Percentiles rank a stretch among this genome's conserved stretches.
These are phyloP conservation scores for Albatrellus ellisii DNA, from an alignment of 768 basidiomycete genomes.

Conservation along the genomic window DNA sequence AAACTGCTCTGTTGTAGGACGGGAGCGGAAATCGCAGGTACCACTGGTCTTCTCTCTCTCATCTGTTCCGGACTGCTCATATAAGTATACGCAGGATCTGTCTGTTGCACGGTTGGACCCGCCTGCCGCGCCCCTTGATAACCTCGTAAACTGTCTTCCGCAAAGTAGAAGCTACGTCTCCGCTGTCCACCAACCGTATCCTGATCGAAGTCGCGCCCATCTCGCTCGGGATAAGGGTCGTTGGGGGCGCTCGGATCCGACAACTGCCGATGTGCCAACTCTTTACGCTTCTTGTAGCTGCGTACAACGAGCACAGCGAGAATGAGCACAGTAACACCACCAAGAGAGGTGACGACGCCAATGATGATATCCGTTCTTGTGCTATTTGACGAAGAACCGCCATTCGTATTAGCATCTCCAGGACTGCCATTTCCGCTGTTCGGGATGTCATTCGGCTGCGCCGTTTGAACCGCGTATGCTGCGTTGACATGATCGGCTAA, in stretches of 20 bases:
- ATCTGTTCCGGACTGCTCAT: constrained; percentile 22
- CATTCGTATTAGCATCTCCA: constrained; percentile 14
- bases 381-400: constrained; percentile 22
- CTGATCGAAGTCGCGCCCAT: constrained; percentile 63
- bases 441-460: constrained; percentile 22
- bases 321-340: constrained; percentile 62
- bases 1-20: constrained; percentile 71
- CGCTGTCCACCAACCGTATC: constrained; percentile 63
- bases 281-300: constrained; percentile 51
- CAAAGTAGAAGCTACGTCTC: constrained; percentile 74
- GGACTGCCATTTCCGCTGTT: constrained; percentile 9
- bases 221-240: constrained; percentile 35
- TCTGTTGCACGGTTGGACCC: not conserved
- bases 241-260: constrained; percentile 32
- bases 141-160: constrained; percentile 62
- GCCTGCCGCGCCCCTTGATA: not conserved
- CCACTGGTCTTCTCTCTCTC: constrained; percentile 46
- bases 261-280: constrained; percentile 59
- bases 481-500: constrained; percentile 63
- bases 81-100: constrained; percentile 20
- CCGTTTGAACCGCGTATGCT: constrained; percentile 41
- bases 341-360: constrained; percentile 76
- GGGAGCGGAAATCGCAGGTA: constrained; percentile 56
- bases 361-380: constrained; percentile 78
- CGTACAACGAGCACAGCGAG: constrained; percentile 62